Conservation (phyloP, 805 yeast genomes). For the Candida khao-thaluensis region DNA sequence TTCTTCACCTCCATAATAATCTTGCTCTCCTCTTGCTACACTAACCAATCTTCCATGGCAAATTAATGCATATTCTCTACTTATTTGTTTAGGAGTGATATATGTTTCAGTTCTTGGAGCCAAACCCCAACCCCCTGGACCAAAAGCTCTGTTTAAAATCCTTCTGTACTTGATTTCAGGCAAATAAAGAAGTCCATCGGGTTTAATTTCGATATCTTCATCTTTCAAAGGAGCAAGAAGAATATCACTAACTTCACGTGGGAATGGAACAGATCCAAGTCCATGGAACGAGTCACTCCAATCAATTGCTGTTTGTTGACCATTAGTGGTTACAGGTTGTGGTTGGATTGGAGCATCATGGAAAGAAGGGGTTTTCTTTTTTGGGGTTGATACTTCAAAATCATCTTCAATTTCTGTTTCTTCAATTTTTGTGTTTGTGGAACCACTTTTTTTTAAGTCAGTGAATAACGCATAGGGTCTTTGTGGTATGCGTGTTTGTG, state of each 20-base stretch:
- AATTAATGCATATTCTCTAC: constrained; percentile 86
- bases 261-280: constrained; percentile 75
- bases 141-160: constrained; percentile 84
- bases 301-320: constrained; percentile 35
- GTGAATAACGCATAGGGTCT: constrained; percentile 17
- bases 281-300: constrained; percentile 92
- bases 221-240: constrained; percentile 61
- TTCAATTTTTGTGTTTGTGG: not conserved
- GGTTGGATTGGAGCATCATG: constrained; percentile 12
- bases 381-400: not conserved
- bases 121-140: constrained; percentile 99
- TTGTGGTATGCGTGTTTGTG: not conserved
- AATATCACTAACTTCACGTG: constrained; percentile 55
- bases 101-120: constrained; percentile 88
- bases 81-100: constrained; percentile 70
- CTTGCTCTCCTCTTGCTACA: constrained; percentile 95
- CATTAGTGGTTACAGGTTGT: not conserved
- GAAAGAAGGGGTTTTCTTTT: constrained; percentile 4
- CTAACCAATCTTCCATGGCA: constrained; percentile 87
- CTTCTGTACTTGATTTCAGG: constrained; percentile 97
- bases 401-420: constrained; percentile 9
- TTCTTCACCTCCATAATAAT: constrained; percentile 74
- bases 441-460: constrained; percentile 10
- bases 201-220: constrained; percentile 87
- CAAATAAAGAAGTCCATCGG: constrained; percentile 87